Evolutionary conservation across 2,329 filamentous ascomycete genomes (phyloP), one percentile per base, ranked within the genome.

Genomic region (Calonectria hongkongensis): DNA sequence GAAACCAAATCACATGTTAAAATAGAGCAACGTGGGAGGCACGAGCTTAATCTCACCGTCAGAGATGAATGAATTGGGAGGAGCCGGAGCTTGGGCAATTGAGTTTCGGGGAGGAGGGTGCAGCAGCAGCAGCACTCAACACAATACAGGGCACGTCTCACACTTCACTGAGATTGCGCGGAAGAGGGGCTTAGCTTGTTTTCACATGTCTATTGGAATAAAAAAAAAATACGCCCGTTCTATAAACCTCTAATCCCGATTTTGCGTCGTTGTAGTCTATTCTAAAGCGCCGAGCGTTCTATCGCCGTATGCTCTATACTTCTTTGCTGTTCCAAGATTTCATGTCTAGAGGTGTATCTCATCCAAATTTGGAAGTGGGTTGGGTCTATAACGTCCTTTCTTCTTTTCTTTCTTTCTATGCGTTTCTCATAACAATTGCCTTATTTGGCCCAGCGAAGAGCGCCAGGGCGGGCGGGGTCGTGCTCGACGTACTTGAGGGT

Each of bases 401-500:
- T 27, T 25, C 6, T 18, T 60, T 58, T 21, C 33, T 27, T 60
- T 39, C 41, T 30, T 28, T 28, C 16, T 28, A 15, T 16, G 25
- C 28, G 25, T 54, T 33, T 54, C 45, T 48, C 45, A 48, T 48
- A 48, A 48, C 27, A 21, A n/a, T n/a, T 4, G 43, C 30, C 65
- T 25, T 81, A 78, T 75, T 81, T 80, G 66, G 74, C 74, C 79
- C 79, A 81, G 43, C 78, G 72, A 75, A 81, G 74, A 33, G 66
- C 75, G 48, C 79, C 79, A 10, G 71, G 67, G 48, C 66, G 67
- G 51, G 69, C 70, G n/a, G 79, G 79, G 72, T 81, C 79, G 60
- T 73, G 74, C 77, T 81, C 79, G 10, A 81, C 79, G 45, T 81
- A 81, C 77, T 81, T 81, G 74, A 81, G 79, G n/a, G 68, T 47